phyloP scores from a whole-genome alignment of 2,329 filamentous ascomycete genomes.

The Grosmannia serpens region DNA sequence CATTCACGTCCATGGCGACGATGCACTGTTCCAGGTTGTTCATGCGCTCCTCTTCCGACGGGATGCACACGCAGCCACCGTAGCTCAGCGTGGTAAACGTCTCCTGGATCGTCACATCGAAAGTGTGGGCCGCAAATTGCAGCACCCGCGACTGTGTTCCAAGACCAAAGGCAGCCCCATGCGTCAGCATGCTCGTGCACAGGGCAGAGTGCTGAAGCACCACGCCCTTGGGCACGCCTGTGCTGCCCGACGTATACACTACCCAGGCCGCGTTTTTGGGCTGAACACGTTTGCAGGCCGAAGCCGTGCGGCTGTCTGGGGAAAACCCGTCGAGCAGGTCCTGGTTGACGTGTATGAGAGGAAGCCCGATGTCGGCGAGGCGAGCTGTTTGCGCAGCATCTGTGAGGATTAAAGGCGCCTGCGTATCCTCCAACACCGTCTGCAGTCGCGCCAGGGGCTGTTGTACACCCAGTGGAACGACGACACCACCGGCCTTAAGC shows the following conservation, averaged over 20 bases:
- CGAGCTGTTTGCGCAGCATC: no score
- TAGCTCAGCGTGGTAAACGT: slow-evolving; percentile 41
- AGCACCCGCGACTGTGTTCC: slow-evolving; percentile 31
- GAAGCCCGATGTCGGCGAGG: no score
- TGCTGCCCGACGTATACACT: slow-evolving; percentile 47
- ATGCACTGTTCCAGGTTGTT: background rate
- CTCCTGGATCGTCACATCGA: slow-evolving; percentile 42
- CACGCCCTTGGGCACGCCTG: slow-evolving; percentile 46
- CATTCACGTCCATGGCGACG: slow-evolving; percentile 24
- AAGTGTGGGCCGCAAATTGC: slow-evolving; percentile 46
- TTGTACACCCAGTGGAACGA: slow-evolving; percentile 28
- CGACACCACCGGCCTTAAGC: slow-evolving; percentile 12
- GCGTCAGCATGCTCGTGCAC: slow-evolving; percentile 26
- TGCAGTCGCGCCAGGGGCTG: slow-evolving; percentile 20
- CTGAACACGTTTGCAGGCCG: no score
- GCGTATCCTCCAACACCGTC: slow-evolving; percentile 4
- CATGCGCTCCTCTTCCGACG: slow-evolving; percentile 14
- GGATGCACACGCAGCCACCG: slow-evolving; percentile 50
- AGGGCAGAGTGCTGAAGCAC: slow-evolving; percentile 45
- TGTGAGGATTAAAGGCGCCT: background rate
- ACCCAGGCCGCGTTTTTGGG: slow-evolving; percentile 42
- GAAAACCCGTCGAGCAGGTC: no score
- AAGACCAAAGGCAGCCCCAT: background rate
- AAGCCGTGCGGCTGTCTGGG: no score
- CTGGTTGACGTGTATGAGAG: no score